These are phyloP conservation scores for Suillus cothurnatus DNA, from an alignment of 768 basidiomycete genomes.

Conservation along the genomic window DNA sequence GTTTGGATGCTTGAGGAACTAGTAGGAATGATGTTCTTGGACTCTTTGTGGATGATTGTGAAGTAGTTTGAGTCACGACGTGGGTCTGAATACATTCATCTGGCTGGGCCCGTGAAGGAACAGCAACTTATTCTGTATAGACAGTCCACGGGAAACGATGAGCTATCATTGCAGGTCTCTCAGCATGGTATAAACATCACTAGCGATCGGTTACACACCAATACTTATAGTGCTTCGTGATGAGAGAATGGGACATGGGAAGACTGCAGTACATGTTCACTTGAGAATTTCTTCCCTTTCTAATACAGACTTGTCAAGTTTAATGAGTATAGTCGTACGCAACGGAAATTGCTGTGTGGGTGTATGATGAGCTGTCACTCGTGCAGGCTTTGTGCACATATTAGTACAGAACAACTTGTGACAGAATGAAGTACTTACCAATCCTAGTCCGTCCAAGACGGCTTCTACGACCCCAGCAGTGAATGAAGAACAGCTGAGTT, in stretches of 20 bases:
- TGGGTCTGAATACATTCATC: background rate
- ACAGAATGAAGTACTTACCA: constrained; percentile 60
- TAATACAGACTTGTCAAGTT: constrained; percentile 89
- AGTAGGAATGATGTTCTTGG: constrained; percentile 58
- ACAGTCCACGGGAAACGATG: background rate
- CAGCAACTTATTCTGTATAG: background rate
- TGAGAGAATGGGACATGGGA: background rate
- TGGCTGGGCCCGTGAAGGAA: background rate
- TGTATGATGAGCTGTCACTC: constrained; percentile 95
- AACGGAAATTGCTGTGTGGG: constrained; percentile 78
- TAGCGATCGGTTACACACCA: background rate
- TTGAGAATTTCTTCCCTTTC: constrained; percentile 93
- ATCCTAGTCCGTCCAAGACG: constrained; percentile 89
- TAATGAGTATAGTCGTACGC: constrained; percentile 96
- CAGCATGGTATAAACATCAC: background rate
- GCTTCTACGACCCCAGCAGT: constrained; percentile 98
- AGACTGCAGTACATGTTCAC: constrained; percentile 34
- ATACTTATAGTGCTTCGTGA: background rate
- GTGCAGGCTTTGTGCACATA: constrained; percentile 68
- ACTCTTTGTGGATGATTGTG: background rate
- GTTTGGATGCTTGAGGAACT: constrained; percentile 83
- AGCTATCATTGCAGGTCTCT: background rate
- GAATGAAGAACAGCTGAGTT: constrained; percentile 95
- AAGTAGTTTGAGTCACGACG: background rate
- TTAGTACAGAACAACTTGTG: constrained; percentile 1